Conservation (phyloP, 192 early-diverging fungal species). For the Coemansia sp. region DNA sequence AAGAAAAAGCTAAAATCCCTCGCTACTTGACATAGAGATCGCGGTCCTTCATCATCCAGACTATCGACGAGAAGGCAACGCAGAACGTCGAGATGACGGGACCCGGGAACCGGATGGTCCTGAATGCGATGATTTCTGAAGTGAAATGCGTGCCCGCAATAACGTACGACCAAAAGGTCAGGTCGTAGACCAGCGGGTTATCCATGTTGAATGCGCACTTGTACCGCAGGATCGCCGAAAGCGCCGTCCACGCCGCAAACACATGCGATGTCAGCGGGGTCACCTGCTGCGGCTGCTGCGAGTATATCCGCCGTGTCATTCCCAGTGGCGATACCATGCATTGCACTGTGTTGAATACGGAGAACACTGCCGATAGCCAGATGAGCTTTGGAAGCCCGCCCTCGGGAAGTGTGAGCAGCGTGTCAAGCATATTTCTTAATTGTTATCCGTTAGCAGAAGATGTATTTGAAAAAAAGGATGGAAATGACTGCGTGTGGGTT, state of each 20-base stretch:
- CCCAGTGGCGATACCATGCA: constrained; percentile 71
- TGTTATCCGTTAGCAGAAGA: constrained; percentile 3
- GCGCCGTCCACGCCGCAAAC: constrained; percentile 88
- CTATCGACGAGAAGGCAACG: constrained; percentile 61
- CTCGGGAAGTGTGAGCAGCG: constrained; percentile 38
- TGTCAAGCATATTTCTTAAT: constrained; percentile 25
- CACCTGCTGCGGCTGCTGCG: constrained; percentile 59
- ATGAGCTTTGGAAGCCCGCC: constrained; percentile 70
- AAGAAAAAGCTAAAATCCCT: background rate
- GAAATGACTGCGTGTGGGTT: no score
- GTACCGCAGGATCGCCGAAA: constrained; percentile 77
- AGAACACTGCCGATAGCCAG: constrained; percentile 70
- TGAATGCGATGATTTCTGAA: constrained; percentile 67
- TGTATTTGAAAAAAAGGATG: background rate
- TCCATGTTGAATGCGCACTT: constrained; percentile 84
- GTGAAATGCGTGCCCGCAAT: constrained; percentile 71
- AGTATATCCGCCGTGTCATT: constrained; percentile 78
- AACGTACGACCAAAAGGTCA: constrained; percentile 66
- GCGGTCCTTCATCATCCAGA: constrained; percentile 54
- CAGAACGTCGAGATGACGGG: constrained; percentile 66
- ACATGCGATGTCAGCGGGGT: constrained; percentile 77
- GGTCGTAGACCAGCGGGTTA: constrained; percentile 51
- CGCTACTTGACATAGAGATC: constrained; percentile 34
- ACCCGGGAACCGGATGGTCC: constrained; percentile 60
- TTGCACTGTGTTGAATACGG: constrained; percentile 85